Base-by-base conservation (phyloP, 306 rosid genomes). In the Acacia melanoxylon region DNA sequence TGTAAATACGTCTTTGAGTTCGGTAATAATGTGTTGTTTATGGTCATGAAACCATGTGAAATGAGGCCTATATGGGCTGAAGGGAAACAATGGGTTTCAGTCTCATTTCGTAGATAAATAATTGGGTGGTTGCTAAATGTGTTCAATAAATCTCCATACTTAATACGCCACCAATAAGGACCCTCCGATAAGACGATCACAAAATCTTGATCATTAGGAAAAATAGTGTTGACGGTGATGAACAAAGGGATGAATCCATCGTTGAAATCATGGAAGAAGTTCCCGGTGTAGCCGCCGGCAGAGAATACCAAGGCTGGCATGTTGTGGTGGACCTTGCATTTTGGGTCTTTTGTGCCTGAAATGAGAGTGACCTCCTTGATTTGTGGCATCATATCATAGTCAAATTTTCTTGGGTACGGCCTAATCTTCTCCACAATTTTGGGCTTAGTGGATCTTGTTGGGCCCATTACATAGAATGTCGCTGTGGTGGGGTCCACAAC, bases 221-320 rank as follows among this genome's bases (percentile, higher is more conserved):
- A 45, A 27, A 86, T 14, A 0, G 87, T 31, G 12, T 83, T 75
- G 78, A 68, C 24, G 15, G 85, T 85, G 77, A 88, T 86, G 80
- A 27, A 90, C 49, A 86, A 78, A 0, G 89, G 93, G 51, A 88
- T 78, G 79, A 90, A 72, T 8, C 87, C 93, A 13, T 88, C 90
- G 7, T 72, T 86, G 78, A 90, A 86, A 16, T 86, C 93, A 4
- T 88, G 93, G 70, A 69, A 90, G 81, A 88, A 78, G 91, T 88
- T 88, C 2, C 89, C 87, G 19, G 89, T 80, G 86, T 84, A 83
- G 66, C 89, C 86, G 4, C 68, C 86, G 0, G 83, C 87, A 54
- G 87, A 84, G 79, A 88, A 88, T 78, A 88, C 86, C 4, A 88
- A 33, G 0, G 87, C 90, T 0, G 89, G 81, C 2, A 69, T 66